Evolutionary conservation across 2,329 filamentous ascomycete species (phyloP).

Genomic region (Alternaria sp.): DNA sequence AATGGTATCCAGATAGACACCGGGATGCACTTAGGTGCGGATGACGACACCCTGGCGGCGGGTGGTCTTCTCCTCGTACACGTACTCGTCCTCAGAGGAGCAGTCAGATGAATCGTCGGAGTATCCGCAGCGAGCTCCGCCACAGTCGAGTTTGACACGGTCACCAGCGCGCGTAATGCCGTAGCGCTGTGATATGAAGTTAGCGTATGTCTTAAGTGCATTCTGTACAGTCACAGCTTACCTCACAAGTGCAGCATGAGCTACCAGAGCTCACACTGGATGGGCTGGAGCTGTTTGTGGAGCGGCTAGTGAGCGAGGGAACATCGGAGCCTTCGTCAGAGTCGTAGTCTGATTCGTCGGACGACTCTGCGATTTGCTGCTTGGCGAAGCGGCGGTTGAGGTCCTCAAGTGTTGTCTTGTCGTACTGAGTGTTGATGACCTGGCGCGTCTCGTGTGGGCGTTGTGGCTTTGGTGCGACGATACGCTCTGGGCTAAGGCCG

Average conservation of each 20-base stretch:
- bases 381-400: constrained; percentile 77
- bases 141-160: constrained; percentile 95
- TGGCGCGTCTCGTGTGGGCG: constrained; percentile 87
- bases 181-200: constrained; percentile 66
- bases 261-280: constrained; percentile 67
- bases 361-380: constrained; percentile 65
- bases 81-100: constrained; percentile 72
- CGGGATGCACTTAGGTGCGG: constrained; percentile 36
- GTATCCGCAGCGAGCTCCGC: constrained; percentile 86
- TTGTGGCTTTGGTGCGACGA: constrained; percentile 88
- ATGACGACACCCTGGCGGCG: constrained; percentile 59
- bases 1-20: constrained; percentile 6
- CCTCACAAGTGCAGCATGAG: constrained; percentile 85
- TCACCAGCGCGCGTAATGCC: constrained; percentile 94
- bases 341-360: constrained; percentile 63
- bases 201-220: neutral
- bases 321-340: constrained; percentile 80
- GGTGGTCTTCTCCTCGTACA: constrained; percentile 62
- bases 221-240: neutral
- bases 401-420: constrained; percentile 78
- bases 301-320: constrained; percentile 75
- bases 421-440: constrained; percentile 85
- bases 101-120: constrained; percentile 74
- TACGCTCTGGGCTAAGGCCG: constrained; percentile 86
- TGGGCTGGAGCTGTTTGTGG: constrained; percentile 69